A percentile compares a stretch with the other conserved stretches of the same genome.
Evolutionary conservation across 1,284 basidiomycete species (phyloP).

Genomic region (Ustilago crameri): DNA sequence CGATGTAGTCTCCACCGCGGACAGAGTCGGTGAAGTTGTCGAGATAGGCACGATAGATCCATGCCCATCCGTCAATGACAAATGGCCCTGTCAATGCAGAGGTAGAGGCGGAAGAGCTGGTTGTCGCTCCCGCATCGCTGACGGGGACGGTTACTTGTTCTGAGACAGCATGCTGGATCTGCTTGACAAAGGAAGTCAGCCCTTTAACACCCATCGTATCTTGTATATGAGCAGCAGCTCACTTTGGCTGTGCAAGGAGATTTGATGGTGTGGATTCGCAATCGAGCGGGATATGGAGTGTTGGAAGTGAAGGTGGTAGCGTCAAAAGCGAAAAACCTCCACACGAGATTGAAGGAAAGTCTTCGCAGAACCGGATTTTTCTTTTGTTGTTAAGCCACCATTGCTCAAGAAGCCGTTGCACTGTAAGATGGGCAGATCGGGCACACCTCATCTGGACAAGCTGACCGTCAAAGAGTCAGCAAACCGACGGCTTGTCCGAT

Average conservation of each 20-base stretch:
- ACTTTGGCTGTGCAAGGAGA: neutral
- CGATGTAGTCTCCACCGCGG: conserved; percentile 47
- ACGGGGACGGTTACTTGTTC: conserved; percentile 36
- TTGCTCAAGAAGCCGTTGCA: too few species aligned
- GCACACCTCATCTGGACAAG: too few species aligned
- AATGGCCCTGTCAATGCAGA: conserved; percentile 13
- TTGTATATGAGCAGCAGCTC: too few species aligned
- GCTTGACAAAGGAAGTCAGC: conserved; percentile 47
- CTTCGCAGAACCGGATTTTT: neutral
- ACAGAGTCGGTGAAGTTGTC: conserved; percentile 47
- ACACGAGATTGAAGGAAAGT: neutral
- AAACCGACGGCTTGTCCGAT: too few species aligned
- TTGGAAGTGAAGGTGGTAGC: neutral
- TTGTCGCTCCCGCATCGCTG: neutral
- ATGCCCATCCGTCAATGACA: conserved; percentile 59
- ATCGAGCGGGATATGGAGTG: neutral
- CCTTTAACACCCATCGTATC: conserved; percentile 53
- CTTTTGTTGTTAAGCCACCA: too few species aligned
- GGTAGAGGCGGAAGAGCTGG: conserved; percentile 4
- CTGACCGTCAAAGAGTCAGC: too few species aligned
- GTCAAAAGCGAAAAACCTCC: conserved; percentile 9
- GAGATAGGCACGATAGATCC: conserved; percentile 52
- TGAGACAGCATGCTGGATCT: conserved; percentile 33
- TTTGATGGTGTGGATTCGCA: neutral
- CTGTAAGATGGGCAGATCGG: too few species aligned